Conservation (phyloP, 345 rosid genomes). For the Pistacia atlantica region DNA sequence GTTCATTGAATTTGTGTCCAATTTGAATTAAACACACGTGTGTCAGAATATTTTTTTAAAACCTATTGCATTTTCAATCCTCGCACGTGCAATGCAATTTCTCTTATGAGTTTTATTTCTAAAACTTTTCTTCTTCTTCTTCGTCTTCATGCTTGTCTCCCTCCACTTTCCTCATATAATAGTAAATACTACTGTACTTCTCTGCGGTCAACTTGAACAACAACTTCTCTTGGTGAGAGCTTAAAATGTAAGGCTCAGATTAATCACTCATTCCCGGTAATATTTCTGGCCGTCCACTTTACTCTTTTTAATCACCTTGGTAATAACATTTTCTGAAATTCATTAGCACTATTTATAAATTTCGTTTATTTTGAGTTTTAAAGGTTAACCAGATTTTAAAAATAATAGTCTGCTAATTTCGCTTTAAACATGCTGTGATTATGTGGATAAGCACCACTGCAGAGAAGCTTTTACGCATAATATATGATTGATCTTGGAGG, state of each 20-base stretch:
- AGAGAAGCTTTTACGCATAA: background rate
- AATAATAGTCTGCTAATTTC: background rate
- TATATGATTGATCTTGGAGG: background rate
- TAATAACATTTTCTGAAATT: constrained; percentile 4
- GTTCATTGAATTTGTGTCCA: constrained; percentile 11
- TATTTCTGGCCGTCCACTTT: constrained; percentile 16
- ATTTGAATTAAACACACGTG: background rate
- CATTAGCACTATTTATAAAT: background rate
- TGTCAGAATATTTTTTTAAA: background rate
- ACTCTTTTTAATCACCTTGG: constrained; percentile 20
- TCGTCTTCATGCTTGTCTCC: too few species aligned
- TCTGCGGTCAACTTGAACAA: background rate
- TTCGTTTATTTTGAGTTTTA: background rate
- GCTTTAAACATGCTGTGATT: background rate
- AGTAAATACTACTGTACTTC: background rate
- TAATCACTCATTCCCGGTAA: constrained; percentile 15
- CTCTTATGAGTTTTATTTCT: background rate
- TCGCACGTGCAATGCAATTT: constrained; percentile 18
- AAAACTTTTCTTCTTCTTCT: background rate
- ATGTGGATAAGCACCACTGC: background rate
- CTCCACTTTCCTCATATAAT: background rate
- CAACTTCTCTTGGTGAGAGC: background rate
- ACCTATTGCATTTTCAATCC: background rate
- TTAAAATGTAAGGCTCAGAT: constrained; percentile 23
- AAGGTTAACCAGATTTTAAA: background rate